phyloP scores from a whole-genome alignment of 2,329 filamentous ascomycete species.

The Clarireedia sp. region DNA sequence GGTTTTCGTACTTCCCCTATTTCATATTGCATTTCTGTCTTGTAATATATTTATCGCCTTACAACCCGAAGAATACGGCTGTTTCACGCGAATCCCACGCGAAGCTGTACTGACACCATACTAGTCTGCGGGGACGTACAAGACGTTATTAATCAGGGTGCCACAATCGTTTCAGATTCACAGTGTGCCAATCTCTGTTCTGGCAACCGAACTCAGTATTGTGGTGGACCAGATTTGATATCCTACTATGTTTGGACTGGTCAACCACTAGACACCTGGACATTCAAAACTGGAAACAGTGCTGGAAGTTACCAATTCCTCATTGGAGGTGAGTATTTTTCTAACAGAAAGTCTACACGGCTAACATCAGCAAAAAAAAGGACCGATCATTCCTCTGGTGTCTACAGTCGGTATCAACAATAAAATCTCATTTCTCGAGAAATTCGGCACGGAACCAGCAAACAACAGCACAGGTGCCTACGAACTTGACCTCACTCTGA shows the following conservation, averaged over 20 bases:
- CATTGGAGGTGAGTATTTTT: conserved; percentile 38
- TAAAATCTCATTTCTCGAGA: conserved; percentile 55
- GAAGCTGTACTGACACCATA: background rate
- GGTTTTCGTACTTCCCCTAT: background rate
- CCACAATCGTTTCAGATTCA: conserved; percentile 3
- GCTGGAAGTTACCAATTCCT: conserved; percentile 52
- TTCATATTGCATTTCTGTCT: background rate
- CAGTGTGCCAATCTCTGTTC: conserved; percentile 36
- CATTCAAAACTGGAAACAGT: conserved; percentile 40
- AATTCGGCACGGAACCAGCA: conserved; percentile 45
- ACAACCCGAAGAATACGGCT: background rate
- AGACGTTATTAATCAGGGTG: conserved; percentile 6
- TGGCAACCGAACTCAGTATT: conserved; percentile 9
- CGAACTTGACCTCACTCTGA: conserved; percentile 50
- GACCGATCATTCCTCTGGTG: conserved; percentile 47
- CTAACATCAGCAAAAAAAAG: conserved; percentile 1
- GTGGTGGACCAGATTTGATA: conserved; percentile 13
- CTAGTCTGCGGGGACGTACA: conserved; percentile 14
- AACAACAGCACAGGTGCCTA: conserved; percentile 57
- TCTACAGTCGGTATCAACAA: conserved; percentile 49
- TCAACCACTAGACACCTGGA: conserved; percentile 43
- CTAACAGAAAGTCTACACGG: background rate
- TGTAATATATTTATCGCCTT: background rate
- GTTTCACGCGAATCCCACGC: background rate
- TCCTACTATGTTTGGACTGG: conserved; percentile 14